These are phyloP conservation scores for Neoascochyta sp. DNA, from an alignment of 2,329 filamentous ascomycete genomes.

Conservation along the genomic window DNA sequence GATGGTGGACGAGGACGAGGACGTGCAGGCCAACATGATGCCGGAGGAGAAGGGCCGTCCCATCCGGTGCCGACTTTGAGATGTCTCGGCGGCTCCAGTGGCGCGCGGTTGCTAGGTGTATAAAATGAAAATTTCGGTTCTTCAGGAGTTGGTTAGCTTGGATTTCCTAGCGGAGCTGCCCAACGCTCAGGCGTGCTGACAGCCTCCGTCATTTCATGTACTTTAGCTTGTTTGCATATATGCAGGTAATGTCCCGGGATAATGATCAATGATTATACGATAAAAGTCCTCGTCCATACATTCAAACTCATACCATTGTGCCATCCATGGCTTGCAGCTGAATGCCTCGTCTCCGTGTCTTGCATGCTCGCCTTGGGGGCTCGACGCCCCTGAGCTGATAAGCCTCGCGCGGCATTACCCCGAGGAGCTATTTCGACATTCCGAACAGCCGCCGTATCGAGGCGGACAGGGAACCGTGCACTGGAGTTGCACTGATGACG, in stretches of 20 bases:
- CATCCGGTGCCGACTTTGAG: constrained; percentile 8
- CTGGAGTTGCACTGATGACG: constrained; percentile 8
- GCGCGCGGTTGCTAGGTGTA: too few species aligned
- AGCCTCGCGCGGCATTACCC: too few species aligned
- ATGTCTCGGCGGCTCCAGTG: constrained; percentile 1
- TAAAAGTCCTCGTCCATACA: too few species aligned
- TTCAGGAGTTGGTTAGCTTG: constrained; percentile 10
- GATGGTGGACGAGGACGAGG: constrained; percentile 10
- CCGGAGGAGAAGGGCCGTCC: too few species aligned
- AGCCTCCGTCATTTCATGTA: constrained; percentile 21
- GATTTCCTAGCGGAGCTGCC: constrained; percentile 10
- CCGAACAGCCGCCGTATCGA: constrained; percentile 4
- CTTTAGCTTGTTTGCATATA: constrained; percentile 16
- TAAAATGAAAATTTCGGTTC: constrained; percentile 14
- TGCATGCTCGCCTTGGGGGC: too few species aligned
- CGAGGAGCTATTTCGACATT: constrained; percentile 11
- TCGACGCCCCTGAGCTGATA: too few species aligned
- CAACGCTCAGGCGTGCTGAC: constrained; percentile 14
- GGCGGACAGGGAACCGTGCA: constrained; percentile 8
- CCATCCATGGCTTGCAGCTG: too few species aligned
- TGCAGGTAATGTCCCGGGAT: constrained; percentile 23
- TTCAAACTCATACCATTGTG: too few species aligned
- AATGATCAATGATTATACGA: constrained; percentile 17
- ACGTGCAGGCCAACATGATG: too few species aligned
- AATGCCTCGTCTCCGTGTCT: too few species aligned